A percentile compares a stretch with the other conserved stretches of the same genome.
These are phyloP conservation scores for Sporopachydermia quercuum DNA, from an alignment of 805 yeast genomes.

Conservation along the genomic window DNA sequence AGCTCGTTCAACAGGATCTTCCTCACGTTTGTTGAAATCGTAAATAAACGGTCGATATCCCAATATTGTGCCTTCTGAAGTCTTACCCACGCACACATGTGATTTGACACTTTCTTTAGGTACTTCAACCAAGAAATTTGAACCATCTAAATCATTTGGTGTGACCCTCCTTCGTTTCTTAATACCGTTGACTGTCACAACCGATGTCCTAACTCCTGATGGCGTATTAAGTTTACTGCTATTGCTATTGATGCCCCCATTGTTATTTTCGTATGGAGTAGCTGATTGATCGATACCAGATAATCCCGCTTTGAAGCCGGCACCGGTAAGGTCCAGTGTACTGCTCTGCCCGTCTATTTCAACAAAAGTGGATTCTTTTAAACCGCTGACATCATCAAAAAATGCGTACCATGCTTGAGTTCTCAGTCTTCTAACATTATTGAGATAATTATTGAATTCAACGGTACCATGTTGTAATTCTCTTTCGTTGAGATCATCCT, in stretches of 20 bases:
- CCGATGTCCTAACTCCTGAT: neutral
- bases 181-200: neutral
- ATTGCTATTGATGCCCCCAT: neutral
- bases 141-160: neutral
- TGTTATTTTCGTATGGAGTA: neutral
- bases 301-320: neutral
- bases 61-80: neutral
- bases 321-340: neutral
- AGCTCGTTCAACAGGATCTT: neutral
- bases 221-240: too few relatives aligned
- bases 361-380: too few relatives aligned
- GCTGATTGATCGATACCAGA: too few relatives aligned
- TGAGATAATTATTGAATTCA: neutral
- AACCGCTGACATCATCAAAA: neutral
- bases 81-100: neutral
- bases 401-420: neutral
- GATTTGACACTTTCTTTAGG: neutral
- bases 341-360: too few relatives aligned
- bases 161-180: neutral
- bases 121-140: neutral
- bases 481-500: neutral
- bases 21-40: neutral
- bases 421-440: neutral
- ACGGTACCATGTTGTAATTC: neutral
- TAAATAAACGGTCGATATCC: constrained; percentile 1